These are phyloP conservation scores for Wickerhamomyces pijperi DNA, from an alignment of 805 yeast species.

Conservation along the genomic window DNA sequence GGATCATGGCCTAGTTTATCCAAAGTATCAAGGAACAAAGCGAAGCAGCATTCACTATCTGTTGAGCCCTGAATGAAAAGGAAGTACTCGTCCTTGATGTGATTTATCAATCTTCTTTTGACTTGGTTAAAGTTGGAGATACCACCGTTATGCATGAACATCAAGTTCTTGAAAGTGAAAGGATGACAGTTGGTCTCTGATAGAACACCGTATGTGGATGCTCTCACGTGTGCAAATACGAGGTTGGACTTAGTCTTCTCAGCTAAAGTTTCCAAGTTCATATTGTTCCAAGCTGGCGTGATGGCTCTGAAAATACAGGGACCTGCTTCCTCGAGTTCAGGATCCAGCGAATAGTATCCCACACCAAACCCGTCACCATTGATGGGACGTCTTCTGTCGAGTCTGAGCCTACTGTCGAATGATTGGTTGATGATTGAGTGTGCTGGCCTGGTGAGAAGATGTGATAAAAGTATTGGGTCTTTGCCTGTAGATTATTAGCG, in stretches of 20 bases:
- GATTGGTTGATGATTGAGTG: conserved; percentile 96
- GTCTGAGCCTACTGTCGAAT: conserved; percentile 77
- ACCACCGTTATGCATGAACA: conserved; percentile 98
- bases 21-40: conserved; percentile 70
- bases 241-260: conserved; percentile 76
- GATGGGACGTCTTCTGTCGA: conserved; percentile 83
- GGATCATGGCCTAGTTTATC: conserved; percentile 72
- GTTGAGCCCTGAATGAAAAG: conserved; percentile 83
- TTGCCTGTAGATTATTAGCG: conserved; percentile 37
- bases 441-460: conserved; percentile 85
- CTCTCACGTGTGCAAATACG: conserved; percentile 93
- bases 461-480: conserved; percentile 78
- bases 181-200: conserved; percentile 98
- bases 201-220: conserved; percentile 89
- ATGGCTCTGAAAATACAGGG: conserved; percentile 94
- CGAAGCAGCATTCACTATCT: conserved; percentile 93
- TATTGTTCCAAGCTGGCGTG: conserved; percentile 97
- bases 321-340: conserved; percentile 42
- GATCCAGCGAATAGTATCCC: conserved; percentile 72
- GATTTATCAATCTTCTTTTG: conserved; percentile 61
- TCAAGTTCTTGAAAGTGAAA: conserved; percentile 71
- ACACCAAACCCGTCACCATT: conserved; percentile 99
- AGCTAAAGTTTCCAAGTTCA: conserved; percentile 75
- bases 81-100: conserved; percentile 72
- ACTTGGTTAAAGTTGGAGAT: conserved; percentile 62